Evolutionary conservation across 2,329 filamentous ascomycete species (phyloP).

Genomic region (Colletotrichum sp.): DNA sequence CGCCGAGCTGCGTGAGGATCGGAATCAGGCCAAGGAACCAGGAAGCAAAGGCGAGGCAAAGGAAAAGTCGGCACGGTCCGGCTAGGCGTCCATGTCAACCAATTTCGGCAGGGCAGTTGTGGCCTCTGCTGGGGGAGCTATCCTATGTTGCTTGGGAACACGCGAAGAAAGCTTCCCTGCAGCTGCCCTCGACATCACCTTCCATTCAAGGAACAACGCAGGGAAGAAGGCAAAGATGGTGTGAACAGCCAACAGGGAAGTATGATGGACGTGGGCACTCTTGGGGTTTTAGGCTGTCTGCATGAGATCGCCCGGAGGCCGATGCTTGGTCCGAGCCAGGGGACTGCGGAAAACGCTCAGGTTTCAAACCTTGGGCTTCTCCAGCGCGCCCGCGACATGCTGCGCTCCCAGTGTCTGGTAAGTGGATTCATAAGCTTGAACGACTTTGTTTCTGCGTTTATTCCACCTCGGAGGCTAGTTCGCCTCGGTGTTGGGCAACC

Average conservation of each 20-base stretch:
- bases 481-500: neutral
- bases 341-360: neutral
- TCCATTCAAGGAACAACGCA: neutral
- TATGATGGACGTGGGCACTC: neutral
- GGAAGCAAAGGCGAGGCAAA: neutral
- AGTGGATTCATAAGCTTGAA: neutral
- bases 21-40: neutral
- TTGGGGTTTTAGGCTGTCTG: neutral
- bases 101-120: neutral
- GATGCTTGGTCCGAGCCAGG: conserved; percentile 9
- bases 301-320: neutral
- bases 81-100: neutral
- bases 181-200: neutral
- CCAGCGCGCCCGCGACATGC: neutral
- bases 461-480: neutral
- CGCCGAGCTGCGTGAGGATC: neutral
- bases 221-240: neutral
- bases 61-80: conserved; percentile 12
- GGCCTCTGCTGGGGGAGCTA: neutral
- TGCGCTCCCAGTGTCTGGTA: neutral
- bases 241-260: neutral
- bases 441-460: neutral
- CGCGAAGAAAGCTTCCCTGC: neutral
- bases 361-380: conserved; percentile 1
- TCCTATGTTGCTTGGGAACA: neutral